A percentile compares a stretch with the other conserved stretches of the same genome.
Evolutionary conservation across 2,329 filamentous ascomycete genomes (phyloP).

Genomic region (Diaporthe citrichinensis): DNA sequence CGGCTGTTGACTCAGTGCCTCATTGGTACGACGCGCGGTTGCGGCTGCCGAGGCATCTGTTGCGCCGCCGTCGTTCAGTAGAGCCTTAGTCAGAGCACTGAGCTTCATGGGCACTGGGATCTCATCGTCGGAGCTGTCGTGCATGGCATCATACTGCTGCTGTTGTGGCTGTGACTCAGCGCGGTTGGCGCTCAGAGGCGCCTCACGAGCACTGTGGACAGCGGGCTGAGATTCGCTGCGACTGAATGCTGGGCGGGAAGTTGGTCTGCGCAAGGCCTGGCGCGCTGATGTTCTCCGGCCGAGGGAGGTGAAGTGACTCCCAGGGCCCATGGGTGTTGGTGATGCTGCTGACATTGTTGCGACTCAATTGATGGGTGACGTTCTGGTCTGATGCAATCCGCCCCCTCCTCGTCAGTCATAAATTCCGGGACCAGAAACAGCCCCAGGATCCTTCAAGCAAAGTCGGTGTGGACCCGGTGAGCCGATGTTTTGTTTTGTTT

Average conservation of each 20-base stretch:
- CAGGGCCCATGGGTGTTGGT: conserved; percentile 67
- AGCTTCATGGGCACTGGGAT: conserved; percentile 93
- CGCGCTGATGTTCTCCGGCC: conserved; percentile 69
- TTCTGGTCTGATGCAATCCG: not conserved
- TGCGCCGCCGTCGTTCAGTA: conserved; percentile 76
- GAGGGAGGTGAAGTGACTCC: conserved; percentile 60
- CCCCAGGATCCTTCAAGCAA: conserved; percentile 38
- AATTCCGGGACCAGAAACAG: conserved; percentile 8
- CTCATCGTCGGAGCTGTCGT: conserved; percentile 96
- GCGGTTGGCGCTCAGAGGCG: conserved; percentile 39
- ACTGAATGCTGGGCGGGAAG: conserved; percentile 60
- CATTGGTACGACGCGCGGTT: conserved; percentile 47
- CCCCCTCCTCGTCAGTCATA: conserved; percentile 5
- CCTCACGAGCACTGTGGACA: conserved; percentile 43
- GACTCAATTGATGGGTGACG: not conserved
- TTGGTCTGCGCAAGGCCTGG: conserved; percentile 66
- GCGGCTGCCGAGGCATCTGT: conserved; percentile 57
- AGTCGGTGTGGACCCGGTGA: conserved; percentile 37
- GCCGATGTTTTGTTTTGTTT: conserved; percentile 1
- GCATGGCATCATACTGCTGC: conserved; percentile 61
- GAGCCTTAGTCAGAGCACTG: conserved; percentile 90
- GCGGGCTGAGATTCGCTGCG: conserved; percentile 62
- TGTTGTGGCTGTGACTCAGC: conserved; percentile 58
- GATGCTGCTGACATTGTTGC: conserved; percentile 66
- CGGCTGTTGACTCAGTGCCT: conserved; percentile 45